Conservation (phyloP, 371 early-diverging fungal species). For the Mortierella sp. region DNA sequence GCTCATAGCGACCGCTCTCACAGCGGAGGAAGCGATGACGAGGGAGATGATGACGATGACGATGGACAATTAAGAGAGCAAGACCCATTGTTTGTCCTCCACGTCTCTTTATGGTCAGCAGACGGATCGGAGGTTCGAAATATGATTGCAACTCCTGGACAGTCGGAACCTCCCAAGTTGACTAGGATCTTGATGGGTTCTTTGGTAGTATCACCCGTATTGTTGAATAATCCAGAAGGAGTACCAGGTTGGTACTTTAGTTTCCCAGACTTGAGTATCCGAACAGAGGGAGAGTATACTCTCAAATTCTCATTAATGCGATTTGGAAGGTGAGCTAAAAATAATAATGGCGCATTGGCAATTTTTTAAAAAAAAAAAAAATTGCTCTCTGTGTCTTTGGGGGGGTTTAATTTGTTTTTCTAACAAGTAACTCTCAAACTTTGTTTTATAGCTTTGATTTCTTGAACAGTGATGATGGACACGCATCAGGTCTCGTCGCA, state of each 20-base stretch:
- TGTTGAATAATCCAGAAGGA: constrained; percentile 79
- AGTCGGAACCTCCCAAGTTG: constrained; percentile 66
- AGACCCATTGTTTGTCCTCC: constrained; percentile 79
- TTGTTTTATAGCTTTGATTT: constrained; percentile 27
- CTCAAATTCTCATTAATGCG: constrained; percentile 81
- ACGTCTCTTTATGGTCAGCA: constrained; percentile 82
- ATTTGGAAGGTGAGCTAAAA: constrained; percentile 65
- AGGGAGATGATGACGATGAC: constrained; percentile 11
- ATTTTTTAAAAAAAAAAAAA: no score
- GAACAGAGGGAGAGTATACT: constrained; percentile 89
- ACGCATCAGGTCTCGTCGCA: constrained; percentile 67
- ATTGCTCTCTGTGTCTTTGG: neutral
- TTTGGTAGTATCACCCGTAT: constrained; percentile 82
- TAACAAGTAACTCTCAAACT: constrained; percentile 22
- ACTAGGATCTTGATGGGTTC: constrained; percentile 84
- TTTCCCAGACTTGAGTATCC: constrained; percentile 91
- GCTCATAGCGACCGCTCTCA: constrained; percentile 7
- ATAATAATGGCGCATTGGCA: no score
- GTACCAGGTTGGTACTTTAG: constrained; percentile 90
- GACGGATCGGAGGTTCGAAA: constrained; percentile 68
- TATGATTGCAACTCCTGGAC: constrained; percentile 62
- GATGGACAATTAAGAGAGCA: constrained; percentile 7
- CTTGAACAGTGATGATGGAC: constrained; percentile 64
- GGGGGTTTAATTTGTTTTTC: neutral
- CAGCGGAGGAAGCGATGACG: constrained; percentile 15